A percentile compares a stretch with the other conserved stretches of the same genome.
Conservation (phyloP, 2,329 filamentous ascomycete genomes). For the Alternaria solani region DNA sequence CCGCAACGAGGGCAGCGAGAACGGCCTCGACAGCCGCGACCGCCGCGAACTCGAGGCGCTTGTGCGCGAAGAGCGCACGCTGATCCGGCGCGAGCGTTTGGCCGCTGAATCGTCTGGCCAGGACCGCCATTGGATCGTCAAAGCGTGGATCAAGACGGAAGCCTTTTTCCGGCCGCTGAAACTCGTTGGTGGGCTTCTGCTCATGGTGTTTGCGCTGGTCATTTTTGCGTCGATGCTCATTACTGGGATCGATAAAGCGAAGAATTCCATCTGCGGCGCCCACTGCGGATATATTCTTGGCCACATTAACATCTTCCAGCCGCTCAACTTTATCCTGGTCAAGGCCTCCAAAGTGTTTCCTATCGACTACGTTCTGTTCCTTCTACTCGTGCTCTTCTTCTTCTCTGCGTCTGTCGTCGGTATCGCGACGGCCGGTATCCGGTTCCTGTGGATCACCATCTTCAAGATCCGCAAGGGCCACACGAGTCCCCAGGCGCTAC, state of each 20-base stretch:
- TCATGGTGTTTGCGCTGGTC: slow-evolving; percentile 76
- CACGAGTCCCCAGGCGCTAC: slow-evolving; percentile 88
- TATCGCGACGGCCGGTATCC: slow-evolving; percentile 85
- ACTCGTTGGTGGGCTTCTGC: slow-evolving; percentile 80
- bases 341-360: slow-evolving; percentile 85
- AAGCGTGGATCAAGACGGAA: slow-evolving; percentile 79
- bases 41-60: slow-evolving; percentile 87
- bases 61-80: slow-evolving; percentile 87
- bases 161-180: slow-evolving; percentile 88
- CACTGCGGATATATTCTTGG: slow-evolving; percentile 92
- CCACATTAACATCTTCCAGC: slow-evolving; percentile 90
- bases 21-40: slow-evolving; percentile 82
- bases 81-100: slow-evolving; percentile 87
- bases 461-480: slow-evolving; percentile 90
- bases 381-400: slow-evolving; percentile 82
- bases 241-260: slow-evolving; percentile 94
- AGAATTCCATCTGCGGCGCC: slow-evolving; percentile 90
- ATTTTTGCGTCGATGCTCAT: slow-evolving; percentile 94
- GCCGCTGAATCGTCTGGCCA: slow-evolving; percentile 83
- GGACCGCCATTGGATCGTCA: slow-evolving; percentile 76
- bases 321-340: slow-evolving; percentile 88
- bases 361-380: slow-evolving; percentile 89
- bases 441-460: slow-evolving; percentile 93
- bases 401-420: slow-evolving; percentile 89
- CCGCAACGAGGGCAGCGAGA: slow-evolving; percentile 78